Evolutionary conservation across 208 protist genomes (phyloP), one percentile per base, ranked within the genome.

Genomic region (Trypanosoma caninum): DNA sequence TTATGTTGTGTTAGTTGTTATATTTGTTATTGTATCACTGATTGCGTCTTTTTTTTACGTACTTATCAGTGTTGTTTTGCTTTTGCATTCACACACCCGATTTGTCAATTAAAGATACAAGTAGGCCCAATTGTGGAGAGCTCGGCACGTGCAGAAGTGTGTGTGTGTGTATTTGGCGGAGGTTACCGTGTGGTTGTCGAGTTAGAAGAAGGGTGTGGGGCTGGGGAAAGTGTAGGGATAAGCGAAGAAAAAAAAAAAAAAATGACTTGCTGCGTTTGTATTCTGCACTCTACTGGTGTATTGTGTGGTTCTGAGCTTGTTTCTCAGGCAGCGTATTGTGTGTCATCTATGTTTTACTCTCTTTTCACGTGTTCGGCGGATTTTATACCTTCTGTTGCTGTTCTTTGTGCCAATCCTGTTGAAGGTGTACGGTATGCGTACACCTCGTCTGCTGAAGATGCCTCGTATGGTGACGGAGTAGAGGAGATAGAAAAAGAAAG

Each of bases 391-490:
- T 62, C 70, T 22, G 65, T 87, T 23, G 79, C 84, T 8, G 64
- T 95, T 2, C 69, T 89, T 25, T 63, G 85, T 8, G 76, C 88
- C 3, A 84, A 90, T 48, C 72, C 81, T 4, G 22, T 76, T 14
- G 73, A 59, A 28, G 88, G 85, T 44, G 67, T 58, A 41, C 54
- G 73, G 37, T 90, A 76, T 33, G 58, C 89, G 11, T 91, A 91
- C 65, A 72, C 76, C 1, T 87, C 80, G 8, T 57, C 56, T 25
- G 61, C 76, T 8, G 65, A 64, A 16, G 78, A 90, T 51, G 65
- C 59, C 16, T 82, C 81, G 53, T 75, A 87, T 60, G 72, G 78
- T 2, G 27, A 78, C 20, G 50, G 42, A 13, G 22, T 23, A 2
- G 33, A 65, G 6, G 35, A 51, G 3, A 31, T n/a, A 11, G 41